Evolutionary conservation across 2,329 filamentous ascomycete genomes (phyloP), one percentile per base, ranked within the genome.

Genomic region (Paecilomyces niveus): DNA sequence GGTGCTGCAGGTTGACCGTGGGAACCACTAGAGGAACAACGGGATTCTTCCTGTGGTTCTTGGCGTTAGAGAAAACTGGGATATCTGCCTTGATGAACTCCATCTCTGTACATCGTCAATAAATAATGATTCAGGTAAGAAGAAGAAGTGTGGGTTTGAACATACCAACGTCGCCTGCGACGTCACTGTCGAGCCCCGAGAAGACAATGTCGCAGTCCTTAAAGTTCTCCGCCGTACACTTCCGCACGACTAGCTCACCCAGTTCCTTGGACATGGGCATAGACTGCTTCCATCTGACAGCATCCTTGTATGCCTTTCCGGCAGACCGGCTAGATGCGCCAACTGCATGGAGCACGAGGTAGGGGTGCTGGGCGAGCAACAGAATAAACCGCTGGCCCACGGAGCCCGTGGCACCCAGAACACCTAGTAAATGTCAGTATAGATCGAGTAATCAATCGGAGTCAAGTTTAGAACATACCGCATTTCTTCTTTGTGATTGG

Each of bases 371-470:
- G 52, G 90, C 87, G 62, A 97, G 88, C 56, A 97, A 85, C 33
- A 97, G 87, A 72, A 97, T 94, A 76, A 97, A 97, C 69, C 94
- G 87, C 78, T 96, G 92, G 67, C 93, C 93, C 13, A 97, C 93
- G 35, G 92, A 95, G 71, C 94, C 94, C 32, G 93, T 97, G 76
- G 89, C 90, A 67, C 93, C 92, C 58, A 97, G 85, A 59, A 97
- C 91, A 72, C 85, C 84, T 87, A 54, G 45, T 49, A 2, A 6
- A 50, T 33, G 57, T 72, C 33, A 72, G 64, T 49, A 55, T 2
- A n/a, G 10, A 54, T 45, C 10, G 24, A 10, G 8, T 13, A n/a
- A 29, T 39, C 11, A 15, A 15, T 39, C n/a, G 18, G 21, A 21
- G 3, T 52, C 13, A 29, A 26, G 24, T 57, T 50, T 32, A 58